These are phyloP conservation scores for Eleusine indica DNA, from an alignment of 176 grass and related monocot genomes.

Conservation along the genomic window DNA sequence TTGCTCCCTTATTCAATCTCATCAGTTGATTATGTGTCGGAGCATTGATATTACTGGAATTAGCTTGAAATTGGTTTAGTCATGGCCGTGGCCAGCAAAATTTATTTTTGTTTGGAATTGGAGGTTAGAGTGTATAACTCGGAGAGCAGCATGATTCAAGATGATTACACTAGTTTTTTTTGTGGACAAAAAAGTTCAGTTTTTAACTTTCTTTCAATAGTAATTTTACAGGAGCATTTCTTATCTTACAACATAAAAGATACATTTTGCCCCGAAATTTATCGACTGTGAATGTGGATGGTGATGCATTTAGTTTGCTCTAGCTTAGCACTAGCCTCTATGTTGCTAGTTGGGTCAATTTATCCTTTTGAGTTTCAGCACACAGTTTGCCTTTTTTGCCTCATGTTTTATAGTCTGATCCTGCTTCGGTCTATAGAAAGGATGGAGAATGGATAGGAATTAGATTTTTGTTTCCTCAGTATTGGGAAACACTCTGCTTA, in stretches of 20 bases:
- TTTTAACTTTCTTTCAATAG: neutral
- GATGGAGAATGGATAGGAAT: neutral
- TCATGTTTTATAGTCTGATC: neutral
- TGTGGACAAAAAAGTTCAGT: neutral
- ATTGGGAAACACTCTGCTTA: neutral
- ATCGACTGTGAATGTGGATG: neutral
- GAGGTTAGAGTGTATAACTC: slow-evolving; percentile 9
- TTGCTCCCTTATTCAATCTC: too few species aligned
- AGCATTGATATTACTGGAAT: too few species aligned
- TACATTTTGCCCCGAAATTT: neutral
- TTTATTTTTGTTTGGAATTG: neutral
- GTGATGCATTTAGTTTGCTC: neutral
- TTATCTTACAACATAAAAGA: neutral
- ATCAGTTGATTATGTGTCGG: too few species aligned
- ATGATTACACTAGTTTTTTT: slow-evolving; percentile 8
- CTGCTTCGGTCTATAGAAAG: neutral
- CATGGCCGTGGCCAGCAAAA: too few species aligned
- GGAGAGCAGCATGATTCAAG: neutral
- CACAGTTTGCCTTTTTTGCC: neutral
- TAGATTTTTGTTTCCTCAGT: slow-evolving; percentile 7
- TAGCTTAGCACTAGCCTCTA: neutral
- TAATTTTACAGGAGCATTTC: neutral
- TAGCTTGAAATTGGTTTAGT: too few species aligned
- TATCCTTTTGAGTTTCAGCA: slow-evolving; percentile 7
- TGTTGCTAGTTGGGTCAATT: slow-evolving; percentile 12